Evolutionary conservation across 1,284 basidiomycete genomes (phyloP).

Genomic region (Apiotrichum laibachii): DNA sequence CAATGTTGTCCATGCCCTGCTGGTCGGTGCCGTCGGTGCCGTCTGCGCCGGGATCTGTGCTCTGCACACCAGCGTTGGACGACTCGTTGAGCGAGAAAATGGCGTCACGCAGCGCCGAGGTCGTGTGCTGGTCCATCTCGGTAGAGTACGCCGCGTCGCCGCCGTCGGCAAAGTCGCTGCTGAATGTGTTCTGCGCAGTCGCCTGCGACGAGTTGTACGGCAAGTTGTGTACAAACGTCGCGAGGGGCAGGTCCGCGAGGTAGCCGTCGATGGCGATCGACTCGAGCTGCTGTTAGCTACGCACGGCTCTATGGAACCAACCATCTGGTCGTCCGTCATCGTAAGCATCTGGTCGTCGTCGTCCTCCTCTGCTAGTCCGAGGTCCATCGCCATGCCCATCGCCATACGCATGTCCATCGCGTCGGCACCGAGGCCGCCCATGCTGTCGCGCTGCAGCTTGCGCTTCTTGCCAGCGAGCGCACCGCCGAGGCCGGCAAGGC

Average conservation of each 20-base stretch:
- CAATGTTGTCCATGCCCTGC: constrained; percentile 24
- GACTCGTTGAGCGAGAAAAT: constrained; percentile 51
- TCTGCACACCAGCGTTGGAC: constrained; percentile 21
- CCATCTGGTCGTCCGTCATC: constrained; percentile 49
- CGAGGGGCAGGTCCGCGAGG: constrained; percentile 48
- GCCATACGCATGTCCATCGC: constrained; percentile 47
- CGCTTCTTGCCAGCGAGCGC: constrained; percentile 36
- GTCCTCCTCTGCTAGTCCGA: constrained; percentile 43
- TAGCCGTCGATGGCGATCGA: constrained; percentile 49
- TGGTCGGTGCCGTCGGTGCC: constrained; percentile 28
- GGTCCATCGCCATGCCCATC: constrained; percentile 49
- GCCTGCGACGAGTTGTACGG: constrained; percentile 32
- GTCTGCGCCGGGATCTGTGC: constrained; percentile 24
- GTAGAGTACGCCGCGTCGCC: constrained; percentile 34
- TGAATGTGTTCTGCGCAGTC: constrained; percentile 22
- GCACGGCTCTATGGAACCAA: constrained; percentile 20
- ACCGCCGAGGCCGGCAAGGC: background rate
- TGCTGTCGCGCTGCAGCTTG: constrained; percentile 34
- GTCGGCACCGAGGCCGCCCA: constrained; percentile 28
- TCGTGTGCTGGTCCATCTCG: constrained; percentile 50
- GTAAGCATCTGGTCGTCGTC: constrained; percentile 44
- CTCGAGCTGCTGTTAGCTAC: constrained; percentile 34
- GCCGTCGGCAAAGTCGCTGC: constrained; percentile 32
- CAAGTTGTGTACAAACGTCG: constrained; percentile 46
- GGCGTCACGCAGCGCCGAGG: constrained; percentile 48